Evolutionary conservation across 306 rosid genomes (phyloP), one percentile per base, ranked within the genome.

Genomic region (Luffa acutangula): DNA sequence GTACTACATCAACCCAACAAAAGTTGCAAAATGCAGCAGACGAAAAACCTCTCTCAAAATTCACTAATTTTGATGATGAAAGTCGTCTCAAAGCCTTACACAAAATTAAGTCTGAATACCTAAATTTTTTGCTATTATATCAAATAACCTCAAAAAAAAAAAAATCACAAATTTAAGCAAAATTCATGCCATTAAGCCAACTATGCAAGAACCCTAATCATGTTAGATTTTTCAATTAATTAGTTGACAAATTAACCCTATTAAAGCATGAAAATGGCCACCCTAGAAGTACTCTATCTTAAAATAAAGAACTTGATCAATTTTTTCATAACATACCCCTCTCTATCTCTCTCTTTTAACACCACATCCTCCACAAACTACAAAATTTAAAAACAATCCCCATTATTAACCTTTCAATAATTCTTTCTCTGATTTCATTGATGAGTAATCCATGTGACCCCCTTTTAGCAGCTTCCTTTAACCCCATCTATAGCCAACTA

Each of bases 371-470:
- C 70, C 42, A 63, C 41, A 63, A 63, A 36, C 20, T 63, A 60
- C 6, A 60, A 63, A 34, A 33, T 63, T 31, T 2, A 59, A 59
- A 33, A 63, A 62, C 39, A 33, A 9, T 7, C 17, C 25, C 48
- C 48, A 65, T 37, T 7, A 37, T 39, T 37, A 65, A 37, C 48
- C 31, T 39, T 36, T 65, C 3, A 63, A 37, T 4, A 63, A 37
- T 10, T 21, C 66, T 59, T 39, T 59, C 65, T 59, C 10, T 21
- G 9, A 12, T 41, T 62, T 62, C 7, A 62, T 62, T 62, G 67
- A 11, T 62, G 42, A 63, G 69, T 33, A 63, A 45, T 69, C 54
- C 76, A 70, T 70, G 76, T 70, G 76, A 70, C 56, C 39, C 39
- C 39, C 9, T 45, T 69, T 69, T 4, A 21, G 12, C 3, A n/a